These are phyloP conservation scores for Xylaria intraflava DNA, from an alignment of 495 filamentous ascomycete genomes.

Conservation along the genomic window DNA sequence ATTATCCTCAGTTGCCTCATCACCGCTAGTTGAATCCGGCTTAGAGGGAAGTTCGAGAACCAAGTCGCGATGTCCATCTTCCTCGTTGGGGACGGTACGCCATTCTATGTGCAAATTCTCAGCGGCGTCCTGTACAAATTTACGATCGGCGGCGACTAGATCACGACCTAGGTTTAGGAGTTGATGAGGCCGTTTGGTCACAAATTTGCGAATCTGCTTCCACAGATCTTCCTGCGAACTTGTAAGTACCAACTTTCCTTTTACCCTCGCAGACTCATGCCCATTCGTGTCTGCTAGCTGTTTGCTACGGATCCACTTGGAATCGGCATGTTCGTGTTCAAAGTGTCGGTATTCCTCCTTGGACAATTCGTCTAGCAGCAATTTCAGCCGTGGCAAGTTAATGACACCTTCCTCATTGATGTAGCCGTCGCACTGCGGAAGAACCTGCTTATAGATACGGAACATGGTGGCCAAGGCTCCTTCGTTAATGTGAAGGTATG, in stretches of 20 bases:
- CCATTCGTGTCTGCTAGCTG: slow-evolving; percentile 45
- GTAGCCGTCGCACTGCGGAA: slow-evolving; percentile 86
- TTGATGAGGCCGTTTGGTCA: slow-evolving; percentile 50
- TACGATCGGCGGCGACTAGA: slow-evolving; percentile 78
- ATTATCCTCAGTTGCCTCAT: slow-evolving; percentile 66
- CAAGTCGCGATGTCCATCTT: slow-evolving; percentile 73
- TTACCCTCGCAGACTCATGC: slow-evolving; percentile 56
- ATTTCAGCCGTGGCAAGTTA: slow-evolving; percentile 68
- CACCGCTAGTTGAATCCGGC: slow-evolving; percentile 46
- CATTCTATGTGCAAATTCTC: slow-evolving; percentile 74
- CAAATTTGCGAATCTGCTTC: slow-evolving; percentile 71
- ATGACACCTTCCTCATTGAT: slow-evolving; percentile 94
- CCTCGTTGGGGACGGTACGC: slow-evolving; percentile 69
- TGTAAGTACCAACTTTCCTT: slow-evolving; percentile 67
- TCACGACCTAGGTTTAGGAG: slow-evolving; percentile 65
- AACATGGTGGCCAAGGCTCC: slow-evolving; percentile 96
- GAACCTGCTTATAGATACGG: slow-evolving; percentile 83
- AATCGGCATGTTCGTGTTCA: slow-evolving; percentile 80
- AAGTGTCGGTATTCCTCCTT: slow-evolving; percentile 87
- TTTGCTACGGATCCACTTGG: slow-evolving; percentile 86
- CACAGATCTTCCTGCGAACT: slow-evolving; percentile 73
- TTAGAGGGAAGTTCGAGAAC: slow-evolving; percentile 62
- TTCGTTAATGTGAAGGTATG: slow-evolving; percentile 96
- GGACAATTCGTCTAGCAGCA: slow-evolving; percentile 72
- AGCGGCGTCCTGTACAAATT: slow-evolving; percentile 85